Evolutionary conservation across 2,329 filamentous ascomycete genomes (phyloP), one percentile per base, ranked within the genome.

Genomic region (Chlorencoelia australis): DNA sequence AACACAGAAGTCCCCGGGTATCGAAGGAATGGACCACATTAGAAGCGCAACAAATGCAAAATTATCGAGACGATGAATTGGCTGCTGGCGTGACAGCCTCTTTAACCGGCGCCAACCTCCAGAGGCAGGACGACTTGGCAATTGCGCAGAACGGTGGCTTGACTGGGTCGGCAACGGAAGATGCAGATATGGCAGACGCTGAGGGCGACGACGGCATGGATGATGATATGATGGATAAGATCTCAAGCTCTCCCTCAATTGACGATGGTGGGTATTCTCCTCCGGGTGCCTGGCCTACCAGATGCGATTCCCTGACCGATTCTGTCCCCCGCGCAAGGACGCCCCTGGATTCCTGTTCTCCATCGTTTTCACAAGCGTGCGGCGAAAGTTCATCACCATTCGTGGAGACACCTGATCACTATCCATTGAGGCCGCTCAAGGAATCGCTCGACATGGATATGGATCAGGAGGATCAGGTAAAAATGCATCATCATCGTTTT

Each of bases 241-340:
- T 98, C 49, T 96, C 89, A 54, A 96, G 88, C 62, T 96, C 89
- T 53, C 91, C 91, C 57, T 96, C 89, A 52, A 98, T 98, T 62
- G 87, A 94, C 69, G 89, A 96, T 81, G 89, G 89, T 98, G 79
- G 73, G 87, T 91, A 68, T 54, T 47, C 46, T 42, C 49, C 55
- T 53, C 46, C 46, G 38, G 40, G 40, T 36, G 18, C 43, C 24
- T 57, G 53, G 53, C 52, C 51, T 34, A 40, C 44, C 30, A 47
- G 52, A 43, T 44, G 35, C 41, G 47, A 50, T 35, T 55, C 52
- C 43, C 44, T 54, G 36, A n/a, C n/a, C n/a, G n/a, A n/a, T n/a
- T n/a, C n/a, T n/a, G n/a, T n/a, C 19, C 36, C 37, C 35, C 43
- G 35, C 36, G 33, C n/a, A 37, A 41, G 39, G 16, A 38, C 29